phyloP scores from a whole-genome alignment of 2,329 filamentous ascomycete genomes.

The Pleoardoris graminearum region DNA sequence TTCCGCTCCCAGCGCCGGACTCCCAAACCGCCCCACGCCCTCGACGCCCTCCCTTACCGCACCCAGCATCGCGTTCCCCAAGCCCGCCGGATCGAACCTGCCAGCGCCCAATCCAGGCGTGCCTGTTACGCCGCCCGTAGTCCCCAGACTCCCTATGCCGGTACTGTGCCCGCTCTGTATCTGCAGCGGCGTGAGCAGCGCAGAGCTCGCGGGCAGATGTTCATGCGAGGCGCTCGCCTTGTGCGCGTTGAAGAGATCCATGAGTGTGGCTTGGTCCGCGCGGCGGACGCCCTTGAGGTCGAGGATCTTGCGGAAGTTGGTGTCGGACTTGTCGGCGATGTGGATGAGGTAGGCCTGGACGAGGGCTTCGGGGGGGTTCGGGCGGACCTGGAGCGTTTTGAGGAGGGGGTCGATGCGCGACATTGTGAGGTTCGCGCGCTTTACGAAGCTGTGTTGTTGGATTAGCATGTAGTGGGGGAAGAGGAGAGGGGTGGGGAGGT shows the following conservation, averaged over 20 bases:
- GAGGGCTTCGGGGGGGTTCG: conserved; percentile 87
- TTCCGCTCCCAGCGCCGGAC: conserved; percentile 45
- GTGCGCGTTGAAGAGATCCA: conserved; percentile 91
- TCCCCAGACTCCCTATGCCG: conserved; percentile 48
- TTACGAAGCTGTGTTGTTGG: conserved; percentile 65
- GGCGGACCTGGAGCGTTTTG: conserved; percentile 93
- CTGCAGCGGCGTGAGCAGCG: conserved; percentile 44
- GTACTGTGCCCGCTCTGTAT: conserved; percentile 46
- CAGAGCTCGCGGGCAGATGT: conserved; percentile 56
- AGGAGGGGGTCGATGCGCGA: conserved; percentile 87
- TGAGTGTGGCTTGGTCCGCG: conserved; percentile 75
- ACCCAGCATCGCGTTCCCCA: conserved; percentile 86
- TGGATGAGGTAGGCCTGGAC: conserved; percentile 98
- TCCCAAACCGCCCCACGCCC: conserved; percentile 75
- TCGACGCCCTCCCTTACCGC: conserved; percentile 84
- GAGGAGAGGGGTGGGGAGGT: not conserved
- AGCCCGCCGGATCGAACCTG: conserved; percentile 74
- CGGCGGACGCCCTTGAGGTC: conserved; percentile 90
- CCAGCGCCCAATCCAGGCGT: conserved; percentile 44
- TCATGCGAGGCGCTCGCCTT: conserved; percentile 68
- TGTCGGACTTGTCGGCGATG: conserved; percentile 88
- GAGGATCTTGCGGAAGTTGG: conserved; percentile 94
- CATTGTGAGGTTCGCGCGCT: conserved; percentile 83
- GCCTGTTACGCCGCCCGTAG: conserved; percentile 44
- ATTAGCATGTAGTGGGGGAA: not conserved